Conservation (phyloP, 176 grass and related monocot species). For the Triticum dicoccoides region DNA sequence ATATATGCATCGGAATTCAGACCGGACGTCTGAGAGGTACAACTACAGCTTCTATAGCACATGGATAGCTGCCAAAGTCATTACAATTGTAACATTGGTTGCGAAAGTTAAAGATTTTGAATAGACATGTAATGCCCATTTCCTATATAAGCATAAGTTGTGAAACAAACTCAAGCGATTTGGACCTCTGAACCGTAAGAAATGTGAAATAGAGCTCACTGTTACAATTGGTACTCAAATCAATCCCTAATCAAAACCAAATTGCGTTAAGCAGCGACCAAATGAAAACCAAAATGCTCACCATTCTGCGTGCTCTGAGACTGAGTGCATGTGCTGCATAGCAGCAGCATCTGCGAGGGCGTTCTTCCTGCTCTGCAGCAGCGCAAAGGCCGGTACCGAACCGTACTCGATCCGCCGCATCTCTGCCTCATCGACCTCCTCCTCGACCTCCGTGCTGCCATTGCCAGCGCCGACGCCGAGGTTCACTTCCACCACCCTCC, state of each 20-base stretch:
- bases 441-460: conserved; percentile 34
- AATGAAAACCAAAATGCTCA: conserved; percentile 22
- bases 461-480: conserved; percentile 34
- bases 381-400: conserved; percentile 63
- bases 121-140: not conserved
- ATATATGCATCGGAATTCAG: not conserved
- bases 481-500: conserved; percentile 79
- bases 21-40: not conserved
- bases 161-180: not conserved
- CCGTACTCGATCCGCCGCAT: conserved; percentile 87
- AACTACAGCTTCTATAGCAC: not conserved
- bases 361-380: conserved; percentile 81
- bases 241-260: not conserved
- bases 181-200: not conserved
- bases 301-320: conserved; percentile 72
- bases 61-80: not conserved
- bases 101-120: not conserved
- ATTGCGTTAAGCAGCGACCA: not conserved
- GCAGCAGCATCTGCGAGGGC: conserved; percentile 47
- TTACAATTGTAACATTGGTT: not conserved
- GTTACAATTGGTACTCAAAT: not conserved
- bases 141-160: conserved; percentile 7
- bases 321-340: conserved; percentile 42
- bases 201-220: not conserved
- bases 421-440: conserved; percentile 55